Evolutionary conservation across 2,329 filamentous ascomycete genomes (phyloP).

Genomic region (Claviceps sorghi): DNA sequence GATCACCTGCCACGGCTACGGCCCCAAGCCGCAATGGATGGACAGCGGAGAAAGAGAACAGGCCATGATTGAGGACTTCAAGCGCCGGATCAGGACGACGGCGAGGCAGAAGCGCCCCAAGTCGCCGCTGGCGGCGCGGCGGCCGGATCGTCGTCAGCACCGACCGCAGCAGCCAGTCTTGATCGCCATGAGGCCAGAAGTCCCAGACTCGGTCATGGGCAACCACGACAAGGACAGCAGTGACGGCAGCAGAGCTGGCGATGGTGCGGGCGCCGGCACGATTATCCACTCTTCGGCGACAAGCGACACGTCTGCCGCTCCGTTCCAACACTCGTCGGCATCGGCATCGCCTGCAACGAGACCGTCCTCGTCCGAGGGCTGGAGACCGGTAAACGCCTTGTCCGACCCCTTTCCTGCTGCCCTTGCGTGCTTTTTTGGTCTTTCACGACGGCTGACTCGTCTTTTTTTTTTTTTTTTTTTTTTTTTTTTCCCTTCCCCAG

Average conservation of each 20-base stretch:
- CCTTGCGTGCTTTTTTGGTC: neutral
- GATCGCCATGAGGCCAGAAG: neutral
- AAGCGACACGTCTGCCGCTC: neutral
- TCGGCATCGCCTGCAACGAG: neutral
- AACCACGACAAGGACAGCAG: neutral
- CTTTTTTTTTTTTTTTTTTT: neutral
- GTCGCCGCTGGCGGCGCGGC: neutral
- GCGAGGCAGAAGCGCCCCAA: conserved; percentile 7
- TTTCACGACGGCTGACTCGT: neutral
- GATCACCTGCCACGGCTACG: conserved; percentile 15
- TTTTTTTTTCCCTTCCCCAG: too few species aligned
- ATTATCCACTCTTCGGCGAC: neutral
- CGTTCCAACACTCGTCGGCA: neutral
- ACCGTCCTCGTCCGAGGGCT: neutral
- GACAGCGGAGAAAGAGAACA: conserved; percentile 15
- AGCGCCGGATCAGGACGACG: conserved; percentile 12
- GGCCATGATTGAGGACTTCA: conserved; percentile 13
- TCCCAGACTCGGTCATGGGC: neutral
- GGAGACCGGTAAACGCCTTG: neutral
- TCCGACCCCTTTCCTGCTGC: neutral
- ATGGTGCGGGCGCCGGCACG: neutral
- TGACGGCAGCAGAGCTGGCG: neutral
- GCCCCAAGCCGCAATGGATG: conserved; percentile 21
- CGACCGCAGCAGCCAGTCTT: neutral
- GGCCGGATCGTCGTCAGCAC: neutral